Conservation (phyloP, 257 asterid species). For the Solanum neorickii region DNA sequence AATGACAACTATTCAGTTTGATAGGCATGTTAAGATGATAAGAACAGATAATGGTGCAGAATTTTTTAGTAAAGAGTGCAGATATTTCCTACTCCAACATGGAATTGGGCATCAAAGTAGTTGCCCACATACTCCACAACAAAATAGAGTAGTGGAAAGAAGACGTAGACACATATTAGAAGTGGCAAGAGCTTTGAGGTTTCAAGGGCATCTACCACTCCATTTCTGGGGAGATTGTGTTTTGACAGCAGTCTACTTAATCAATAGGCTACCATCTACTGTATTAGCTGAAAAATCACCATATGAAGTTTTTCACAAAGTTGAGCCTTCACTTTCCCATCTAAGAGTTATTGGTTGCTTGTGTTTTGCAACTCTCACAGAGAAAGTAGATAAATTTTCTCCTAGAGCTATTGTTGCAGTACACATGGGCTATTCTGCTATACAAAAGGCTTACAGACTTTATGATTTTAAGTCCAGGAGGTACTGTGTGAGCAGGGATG, state of each 20-base stretch:
- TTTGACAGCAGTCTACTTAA: background rate
- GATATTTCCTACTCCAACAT: background rate
- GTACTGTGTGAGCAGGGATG: background rate
- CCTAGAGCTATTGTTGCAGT: background rate
- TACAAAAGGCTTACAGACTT: background rate
- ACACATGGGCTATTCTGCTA: background rate
- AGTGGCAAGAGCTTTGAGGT: background rate
- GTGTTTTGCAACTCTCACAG: background rate
- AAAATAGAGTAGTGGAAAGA: background rate
- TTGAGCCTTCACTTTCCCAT: accelerated
- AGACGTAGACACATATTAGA: background rate
- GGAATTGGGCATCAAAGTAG: background rate
- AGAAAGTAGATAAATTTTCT: background rate
- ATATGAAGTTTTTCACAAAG: background rate
- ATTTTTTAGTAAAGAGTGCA: background rate
- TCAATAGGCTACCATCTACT: background rate
- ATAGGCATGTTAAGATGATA: background rate
- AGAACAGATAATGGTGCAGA: background rate
- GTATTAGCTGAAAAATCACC: background rate
- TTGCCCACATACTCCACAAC: background rate
- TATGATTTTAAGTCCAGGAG: background rate
- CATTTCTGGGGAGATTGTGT: background rate
- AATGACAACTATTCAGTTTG: background rate
- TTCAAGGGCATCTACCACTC: background rate
- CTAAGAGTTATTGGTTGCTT: background rate